A percentile compares a stretch with the other conserved stretches of the same genome.
Evolutionary conservation across 192 early-diverging fungal species (phyloP).

Genomic region (Gonapodya prolifera): DNA sequence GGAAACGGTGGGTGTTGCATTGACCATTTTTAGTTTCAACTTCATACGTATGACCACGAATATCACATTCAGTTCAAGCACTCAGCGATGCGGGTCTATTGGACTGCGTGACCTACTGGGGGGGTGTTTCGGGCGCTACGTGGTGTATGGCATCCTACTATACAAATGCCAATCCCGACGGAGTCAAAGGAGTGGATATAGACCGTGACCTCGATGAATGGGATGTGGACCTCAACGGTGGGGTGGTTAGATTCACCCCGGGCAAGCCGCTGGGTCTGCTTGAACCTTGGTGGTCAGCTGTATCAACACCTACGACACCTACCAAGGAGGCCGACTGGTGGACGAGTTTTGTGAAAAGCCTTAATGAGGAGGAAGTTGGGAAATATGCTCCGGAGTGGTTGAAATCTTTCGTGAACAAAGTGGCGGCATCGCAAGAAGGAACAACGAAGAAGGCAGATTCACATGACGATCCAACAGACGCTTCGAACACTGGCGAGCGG

Average conservation of each 20-base stretch:
- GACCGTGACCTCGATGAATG: not conserved
- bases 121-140: not conserved
- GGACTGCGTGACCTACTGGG: conserved; percentile 2
- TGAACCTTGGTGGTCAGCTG: not conserved
- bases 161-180: not conserved
- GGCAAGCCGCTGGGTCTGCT: not conserved
- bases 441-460: too few relatives aligned
- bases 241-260: not conserved
- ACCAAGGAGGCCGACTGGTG: not conserved
- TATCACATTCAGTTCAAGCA: too few relatives aligned
- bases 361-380: too few relatives aligned
- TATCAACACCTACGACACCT: not conserved
- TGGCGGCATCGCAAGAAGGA: too few relatives aligned
- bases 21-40: too few relatives aligned
- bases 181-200: not conserved
- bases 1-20: too few relatives aligned
- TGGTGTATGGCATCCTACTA: not conserved
- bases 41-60: too few relatives aligned
- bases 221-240: not conserved
- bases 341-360: not conserved
- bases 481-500: too few relatives aligned
- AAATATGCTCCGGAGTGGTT: too few relatives aligned
- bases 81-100: not conserved
- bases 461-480: too few relatives aligned
- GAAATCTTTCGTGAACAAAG: too few relatives aligned